Evolutionary conservation across 768 basidiomycete genomes (phyloP).

Genomic region (Mycena amicta): DNA sequence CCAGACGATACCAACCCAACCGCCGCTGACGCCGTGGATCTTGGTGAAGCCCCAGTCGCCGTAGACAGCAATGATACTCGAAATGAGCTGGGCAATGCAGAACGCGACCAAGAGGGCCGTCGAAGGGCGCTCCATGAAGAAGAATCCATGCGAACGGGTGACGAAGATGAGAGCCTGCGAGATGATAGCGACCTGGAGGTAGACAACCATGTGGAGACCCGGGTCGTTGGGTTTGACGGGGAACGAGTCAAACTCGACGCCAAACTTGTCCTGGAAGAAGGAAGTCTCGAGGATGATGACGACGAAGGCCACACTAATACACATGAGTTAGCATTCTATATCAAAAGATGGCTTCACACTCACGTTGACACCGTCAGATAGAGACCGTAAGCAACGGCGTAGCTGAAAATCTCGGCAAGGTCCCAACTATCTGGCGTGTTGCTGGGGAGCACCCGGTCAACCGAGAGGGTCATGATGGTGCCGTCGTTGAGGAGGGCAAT

Average conservation of each 20-base stretch:
- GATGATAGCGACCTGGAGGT: slow-evolving; percentile 98
- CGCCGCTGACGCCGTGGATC: slow-evolving; percentile 78
- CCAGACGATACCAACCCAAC: slow-evolving; percentile 98
- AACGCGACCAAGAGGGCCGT: slow-evolving; percentile 87
- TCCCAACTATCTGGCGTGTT: slow-evolving; percentile 96
- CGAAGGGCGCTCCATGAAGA: slow-evolving; percentile 97
- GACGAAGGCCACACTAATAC: slow-evolving; percentile 68
- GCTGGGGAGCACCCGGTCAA: slow-evolving; percentile 94
- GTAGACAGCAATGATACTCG: slow-evolving; percentile 93
- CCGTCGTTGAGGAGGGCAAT: slow-evolving; percentile 97
- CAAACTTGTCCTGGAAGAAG: slow-evolving; percentile 90
- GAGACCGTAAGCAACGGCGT: slow-evolving; percentile 92
- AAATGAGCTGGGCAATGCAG: slow-evolving; percentile 90
- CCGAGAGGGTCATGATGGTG: slow-evolving; percentile 97
- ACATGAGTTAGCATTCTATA: slow-evolving; percentile 1
- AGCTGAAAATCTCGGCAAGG: slow-evolving; percentile 92
- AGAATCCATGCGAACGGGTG: slow-evolving; percentile 92
- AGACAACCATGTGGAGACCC: slow-evolving; percentile 87
- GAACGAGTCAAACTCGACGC: slow-evolving; percentile 54
- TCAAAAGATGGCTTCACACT: slow-evolving; percentile 32
- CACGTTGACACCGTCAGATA: slow-evolving; percentile 93
- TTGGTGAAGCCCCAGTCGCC: slow-evolving; percentile 94
- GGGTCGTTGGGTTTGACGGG: slow-evolving; percentile 59
- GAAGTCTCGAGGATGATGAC: slow-evolving; percentile 81
- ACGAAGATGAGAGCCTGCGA: slow-evolving; percentile 98